Conservation (phyloP, 495 filamentous ascomycete genomes). For the Aspergillus sparsus region DNA sequence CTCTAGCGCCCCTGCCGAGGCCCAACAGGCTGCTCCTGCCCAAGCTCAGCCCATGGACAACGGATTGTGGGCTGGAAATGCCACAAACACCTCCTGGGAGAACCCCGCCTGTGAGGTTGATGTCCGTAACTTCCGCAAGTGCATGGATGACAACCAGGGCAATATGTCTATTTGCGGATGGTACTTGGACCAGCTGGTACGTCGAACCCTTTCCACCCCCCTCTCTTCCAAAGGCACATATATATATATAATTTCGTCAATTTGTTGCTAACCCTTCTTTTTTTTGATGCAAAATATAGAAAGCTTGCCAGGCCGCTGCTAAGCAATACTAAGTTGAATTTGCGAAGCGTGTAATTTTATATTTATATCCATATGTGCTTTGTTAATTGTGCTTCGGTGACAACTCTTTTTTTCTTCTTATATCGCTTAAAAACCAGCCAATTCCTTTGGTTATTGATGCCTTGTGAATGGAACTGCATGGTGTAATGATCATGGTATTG, state of each 20-base stretch:
- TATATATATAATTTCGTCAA: constrained; percentile 1
- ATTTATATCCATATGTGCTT: constrained; percentile 4
- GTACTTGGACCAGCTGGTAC: constrained; percentile 92
- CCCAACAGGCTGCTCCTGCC: constrained; percentile 45
- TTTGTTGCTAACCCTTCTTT: constrained; percentile 29
- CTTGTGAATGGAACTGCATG: constrained; percentile 9
- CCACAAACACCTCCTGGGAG: constrained; percentile 49
- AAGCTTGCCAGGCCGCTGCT: constrained; percentile 91
- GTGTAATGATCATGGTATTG: constrained; percentile 21
- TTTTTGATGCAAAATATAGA: constrained; percentile 45
- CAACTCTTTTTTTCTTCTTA: background rate
- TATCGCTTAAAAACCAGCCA: too few relatives aligned
- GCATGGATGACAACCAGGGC: constrained; percentile 91
- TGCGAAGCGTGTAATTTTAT: too few relatives aligned
- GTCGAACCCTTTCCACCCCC: constrained; percentile 18
- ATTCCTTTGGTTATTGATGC: too few relatives aligned
- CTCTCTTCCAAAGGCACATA: background rate
- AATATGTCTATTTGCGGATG: constrained; percentile 95
- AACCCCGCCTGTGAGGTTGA: constrained; percentile 70
- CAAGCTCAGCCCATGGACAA: constrained; percentile 49
- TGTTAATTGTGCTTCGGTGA: constrained; percentile 15
- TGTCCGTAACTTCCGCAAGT: constrained; percentile 84
- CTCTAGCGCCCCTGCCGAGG: constrained; percentile 57
- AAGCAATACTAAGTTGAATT: constrained; percentile 68
- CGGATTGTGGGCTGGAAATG: constrained; percentile 55